phyloP scores from a whole-genome alignment of 2,329 filamentous ascomycete species.

The Sporothrix humicola region DNA sequence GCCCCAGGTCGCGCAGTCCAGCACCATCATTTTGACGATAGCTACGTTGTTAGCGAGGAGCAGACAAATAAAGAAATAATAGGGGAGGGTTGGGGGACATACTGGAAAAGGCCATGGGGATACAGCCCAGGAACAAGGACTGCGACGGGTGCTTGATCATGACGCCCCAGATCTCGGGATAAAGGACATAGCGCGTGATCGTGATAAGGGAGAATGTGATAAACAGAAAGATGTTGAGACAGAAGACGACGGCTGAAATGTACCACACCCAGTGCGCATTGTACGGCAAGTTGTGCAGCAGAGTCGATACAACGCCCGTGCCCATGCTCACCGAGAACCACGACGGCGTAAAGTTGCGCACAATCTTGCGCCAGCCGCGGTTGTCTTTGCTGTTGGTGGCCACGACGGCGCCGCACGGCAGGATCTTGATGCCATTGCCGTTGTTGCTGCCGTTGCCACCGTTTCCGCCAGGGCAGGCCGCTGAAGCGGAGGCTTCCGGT shows the following conservation, averaged over 20 bases:
- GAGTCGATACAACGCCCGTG: conserved; percentile 65
- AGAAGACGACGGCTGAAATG: conserved; percentile 61
- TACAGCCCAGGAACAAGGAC: conserved; percentile 66
- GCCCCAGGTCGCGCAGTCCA: conserved; percentile 66
- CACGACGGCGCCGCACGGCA: conserved; percentile 22
- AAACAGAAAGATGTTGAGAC: conserved; percentile 62
- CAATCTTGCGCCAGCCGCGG: conserved; percentile 46
- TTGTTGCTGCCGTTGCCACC: background rate
- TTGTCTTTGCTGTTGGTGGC: conserved; percentile 33
- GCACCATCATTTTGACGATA: conserved; percentile 64
- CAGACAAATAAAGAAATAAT: background rate
- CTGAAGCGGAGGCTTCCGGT: no score
- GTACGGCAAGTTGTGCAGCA: conserved; percentile 65
- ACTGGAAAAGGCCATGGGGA: conserved; percentile 67
- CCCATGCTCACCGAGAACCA: conserved; percentile 65
- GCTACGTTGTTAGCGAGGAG: conserved; percentile 39
- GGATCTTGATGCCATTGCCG: conserved; percentile 1
- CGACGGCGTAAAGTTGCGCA: conserved; percentile 55
- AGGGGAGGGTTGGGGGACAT: conserved; percentile 9
- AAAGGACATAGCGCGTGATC: conserved; percentile 62
- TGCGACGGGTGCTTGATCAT: conserved; percentile 68
- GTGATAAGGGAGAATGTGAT: conserved; percentile 56
- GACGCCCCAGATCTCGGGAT: conserved; percentile 63
- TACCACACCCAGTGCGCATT: conserved; percentile 58
- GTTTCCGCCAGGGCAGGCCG: no score